Base-by-base conservation (phyloP, 2,329 filamentous ascomycete genomes). In the Fusarium ramigenum region DNA sequence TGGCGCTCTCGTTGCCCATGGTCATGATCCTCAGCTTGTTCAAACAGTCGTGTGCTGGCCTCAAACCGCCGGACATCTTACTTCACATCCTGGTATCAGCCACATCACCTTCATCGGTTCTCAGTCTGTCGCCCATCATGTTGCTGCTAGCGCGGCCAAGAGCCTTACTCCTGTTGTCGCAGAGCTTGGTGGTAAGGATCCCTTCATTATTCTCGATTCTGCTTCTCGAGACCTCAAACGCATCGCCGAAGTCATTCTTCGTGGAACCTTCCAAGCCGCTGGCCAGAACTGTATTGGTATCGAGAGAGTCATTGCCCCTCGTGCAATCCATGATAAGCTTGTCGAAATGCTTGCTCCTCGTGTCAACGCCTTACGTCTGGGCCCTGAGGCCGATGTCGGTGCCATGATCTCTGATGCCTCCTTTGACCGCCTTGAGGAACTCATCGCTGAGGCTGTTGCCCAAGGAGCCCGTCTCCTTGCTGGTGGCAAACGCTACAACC, bases 231-330 rank as follows among this genome's bases (percentile, higher is more conserved):
- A 94, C 77, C 86, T 98, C 66, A 83, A 89, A 9, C 90, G 93
- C 46, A 91, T 98, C 56, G 89, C 90, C 43, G 93, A 95, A 70
- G 93, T 97, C 72, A 89, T 98, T 70, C 92, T 99, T 84, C 91
- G 96, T 60, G 96, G 96, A 59, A 94, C 94, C 15, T 99, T 98
- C 84, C 96, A 99, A 83, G 95, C 95, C 58, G 92, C 95, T 21
- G 96, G 96, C 3, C 96, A 99, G 82, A 99, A 99, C 84, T 99
- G 96, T 83, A 96, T 99, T 79, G 96, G 96, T 62, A 96, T 98
- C 75, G 96, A 99, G 84, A 93, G 96, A 63, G 92, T 98, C 79
- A 92, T 98, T 75, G 94, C 93, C 30, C 88, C 93, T 21, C 92
- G 94, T 4, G 85, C 84, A n/a, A 87, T 93, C 58, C 97, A 98